Percentiles rank a stretch among this genome's conserved stretches.
Conservation (phyloP, 352 stramenopile genomes). For the Pythium diclinum region DNA sequence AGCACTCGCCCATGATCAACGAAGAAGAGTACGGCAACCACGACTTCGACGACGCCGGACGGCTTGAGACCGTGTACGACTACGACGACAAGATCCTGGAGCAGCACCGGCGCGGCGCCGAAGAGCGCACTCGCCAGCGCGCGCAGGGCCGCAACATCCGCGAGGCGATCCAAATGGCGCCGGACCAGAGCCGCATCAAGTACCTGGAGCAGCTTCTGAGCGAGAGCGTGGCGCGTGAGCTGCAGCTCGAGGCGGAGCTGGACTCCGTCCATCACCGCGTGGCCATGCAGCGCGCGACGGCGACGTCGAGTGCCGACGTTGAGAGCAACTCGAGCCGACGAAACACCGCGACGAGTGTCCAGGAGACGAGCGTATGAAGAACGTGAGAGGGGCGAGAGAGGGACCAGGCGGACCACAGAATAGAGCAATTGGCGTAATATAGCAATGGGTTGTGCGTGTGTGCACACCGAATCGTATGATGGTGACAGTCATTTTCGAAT, state of each 20-base stretch:
- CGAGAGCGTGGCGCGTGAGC: slow-evolving; percentile 77
- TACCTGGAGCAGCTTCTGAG: slow-evolving; percentile 83
- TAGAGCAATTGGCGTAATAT: slow-evolving; percentile 31
- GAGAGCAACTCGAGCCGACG: slow-evolving; percentile 10
- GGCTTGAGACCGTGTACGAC: slow-evolving; percentile 21
- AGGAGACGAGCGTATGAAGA: slow-evolving; percentile 20
- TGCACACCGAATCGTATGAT: not conserved
- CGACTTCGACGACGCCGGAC: slow-evolving; percentile 20
- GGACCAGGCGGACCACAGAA: slow-evolving; percentile 9
- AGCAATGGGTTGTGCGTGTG: slow-evolving; percentile 22
- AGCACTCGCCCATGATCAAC: slow-evolving; percentile 20
- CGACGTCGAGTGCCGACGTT: not conserved
- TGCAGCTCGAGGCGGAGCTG: slow-evolving; percentile 80
- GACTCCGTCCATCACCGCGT: slow-evolving; percentile 61
- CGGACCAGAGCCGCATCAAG: slow-evolving; percentile 84
- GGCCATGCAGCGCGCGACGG: slow-evolving; percentile 17
- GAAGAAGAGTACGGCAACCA: slow-evolving; percentile 31
- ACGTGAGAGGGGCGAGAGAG: not conserved
- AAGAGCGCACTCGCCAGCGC: slow-evolving; percentile 76
- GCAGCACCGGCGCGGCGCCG: slow-evolving; percentile 54
- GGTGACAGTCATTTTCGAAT: not conserved
- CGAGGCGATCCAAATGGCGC: slow-evolving; percentile 67
- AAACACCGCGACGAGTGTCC: slow-evolving; percentile 21
- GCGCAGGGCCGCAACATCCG: slow-evolving; percentile 75
- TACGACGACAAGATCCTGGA: slow-evolving; percentile 49